Conservation (phyloP, 371 early-diverging fungal species). For the Mortierella sp. region DNA sequence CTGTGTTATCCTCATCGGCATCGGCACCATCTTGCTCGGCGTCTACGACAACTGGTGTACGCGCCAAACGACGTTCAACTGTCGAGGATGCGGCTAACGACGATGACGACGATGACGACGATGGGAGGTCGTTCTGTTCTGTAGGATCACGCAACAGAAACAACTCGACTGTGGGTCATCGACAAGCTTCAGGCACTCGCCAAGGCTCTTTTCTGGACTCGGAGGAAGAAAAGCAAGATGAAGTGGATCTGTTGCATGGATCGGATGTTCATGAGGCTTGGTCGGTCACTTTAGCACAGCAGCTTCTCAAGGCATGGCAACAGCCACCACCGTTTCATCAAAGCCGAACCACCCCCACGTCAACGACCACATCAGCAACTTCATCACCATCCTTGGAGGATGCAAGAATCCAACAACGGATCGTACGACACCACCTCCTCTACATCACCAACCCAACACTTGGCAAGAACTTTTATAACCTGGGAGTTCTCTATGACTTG, state of each 20-base stretch:
- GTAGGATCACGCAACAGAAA: not conserved
- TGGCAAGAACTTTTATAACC: conserved; percentile 46
- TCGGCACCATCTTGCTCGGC: not conserved
- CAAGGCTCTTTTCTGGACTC: not conserved
- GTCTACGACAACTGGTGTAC: not conserved
- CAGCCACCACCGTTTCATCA: not conserved
- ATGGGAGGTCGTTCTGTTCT: not conserved
- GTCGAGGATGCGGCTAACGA: conserved; percentile 23
- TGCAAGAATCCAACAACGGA: conserved; percentile 20
- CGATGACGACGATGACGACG: not conserved
- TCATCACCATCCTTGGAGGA: not conserved
- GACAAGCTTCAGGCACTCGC: not conserved
- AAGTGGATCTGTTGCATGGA: not conserved
- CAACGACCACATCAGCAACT: not conserved
- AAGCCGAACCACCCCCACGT: not conserved
- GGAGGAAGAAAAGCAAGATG: not conserved
- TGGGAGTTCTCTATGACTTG: conserved; percentile 47
- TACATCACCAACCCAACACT: conserved; percentile 49
- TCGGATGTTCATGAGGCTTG: conserved; percentile 34
- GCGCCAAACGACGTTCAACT: conserved; percentile 15
- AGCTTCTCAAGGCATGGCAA: conserved; percentile 37
- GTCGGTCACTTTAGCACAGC: conserved; percentile 30
- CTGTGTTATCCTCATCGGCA: not conserved
- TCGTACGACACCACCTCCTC: conserved; percentile 41
- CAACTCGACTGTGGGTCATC: not conserved